These are phyloP conservation scores for Pichia sp. DNA, from an alignment of 1,139 yeast species.

Conservation along the genomic window DNA sequence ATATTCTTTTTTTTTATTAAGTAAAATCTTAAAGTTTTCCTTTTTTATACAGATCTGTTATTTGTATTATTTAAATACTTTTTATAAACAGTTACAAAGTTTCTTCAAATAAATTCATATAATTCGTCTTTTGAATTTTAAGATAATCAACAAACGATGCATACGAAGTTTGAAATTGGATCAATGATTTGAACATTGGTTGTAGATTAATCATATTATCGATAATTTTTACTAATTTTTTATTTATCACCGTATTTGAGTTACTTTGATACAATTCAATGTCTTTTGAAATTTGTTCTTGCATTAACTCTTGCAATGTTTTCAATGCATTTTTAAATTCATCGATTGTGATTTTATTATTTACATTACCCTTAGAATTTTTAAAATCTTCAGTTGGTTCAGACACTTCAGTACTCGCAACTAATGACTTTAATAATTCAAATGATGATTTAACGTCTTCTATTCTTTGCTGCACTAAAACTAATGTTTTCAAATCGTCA, in stretches of 20 bases:
- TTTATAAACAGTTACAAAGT: background rate
- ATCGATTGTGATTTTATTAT: constrained; percentile 18
- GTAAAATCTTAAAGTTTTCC: too few species aligned
- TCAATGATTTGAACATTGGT: constrained; percentile 48
- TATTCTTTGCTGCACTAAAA: constrained; percentile 41
- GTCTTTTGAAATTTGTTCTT: constrained; percentile 34
- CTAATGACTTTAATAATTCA: constrained; percentile 37
- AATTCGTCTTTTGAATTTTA: constrained; percentile 32
- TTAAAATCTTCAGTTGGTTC: constrained; percentile 14
- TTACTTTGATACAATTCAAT: constrained; percentile 21
- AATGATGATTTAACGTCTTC: constrained; percentile 41
- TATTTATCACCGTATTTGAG: constrained; percentile 6
- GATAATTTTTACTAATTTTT: constrained; percentile 17
- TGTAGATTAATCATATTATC: constrained; percentile 37
- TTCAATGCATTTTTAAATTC: constrained; percentile 39
- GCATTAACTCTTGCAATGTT: constrained; percentile 38
- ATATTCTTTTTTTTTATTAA: too few species aligned
- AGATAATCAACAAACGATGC: constrained; percentile 38
- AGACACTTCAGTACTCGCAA: constrained; percentile 22
- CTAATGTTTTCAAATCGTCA: constrained; percentile 39
- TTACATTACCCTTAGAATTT: background rate
- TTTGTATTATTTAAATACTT: too few species aligned
- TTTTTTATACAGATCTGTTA: too few species aligned
- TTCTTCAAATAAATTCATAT: constrained; percentile 26
- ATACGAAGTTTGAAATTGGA: constrained; percentile 44